phyloP scores from a whole-genome alignment of 2,329 filamentous ascomycete species.

The Pseudophaeomoniella oleicola region DNA sequence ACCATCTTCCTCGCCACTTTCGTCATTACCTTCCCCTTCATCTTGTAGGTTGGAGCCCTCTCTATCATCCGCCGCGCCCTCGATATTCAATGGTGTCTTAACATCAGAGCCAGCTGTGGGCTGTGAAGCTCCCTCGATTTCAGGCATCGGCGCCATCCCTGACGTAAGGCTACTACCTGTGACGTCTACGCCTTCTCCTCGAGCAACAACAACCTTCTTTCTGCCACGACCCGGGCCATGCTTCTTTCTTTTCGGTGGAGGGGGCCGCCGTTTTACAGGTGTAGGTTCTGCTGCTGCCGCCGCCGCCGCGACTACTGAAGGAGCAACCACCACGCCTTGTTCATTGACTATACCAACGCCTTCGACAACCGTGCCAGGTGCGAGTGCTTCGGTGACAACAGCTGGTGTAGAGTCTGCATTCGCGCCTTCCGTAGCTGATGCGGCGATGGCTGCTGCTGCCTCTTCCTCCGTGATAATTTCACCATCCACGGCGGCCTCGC shows the following conservation, averaged over 20 bases:
- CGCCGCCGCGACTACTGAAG: conserved; percentile 27
- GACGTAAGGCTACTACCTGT: conserved; percentile 24
- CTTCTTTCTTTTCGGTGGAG: conserved; percentile 65
- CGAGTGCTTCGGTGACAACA: conserved; percentile 31
- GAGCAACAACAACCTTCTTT: conserved; percentile 56
- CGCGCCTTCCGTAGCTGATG: conserved; percentile 19
- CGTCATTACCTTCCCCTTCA: conserved; percentile 26
- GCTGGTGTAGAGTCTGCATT: conserved; percentile 5
- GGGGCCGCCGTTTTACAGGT: conserved; percentile 38
- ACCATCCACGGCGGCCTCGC: conserved; percentile 54
- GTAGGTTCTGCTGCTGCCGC: conserved; percentile 26
- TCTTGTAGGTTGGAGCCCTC: conserved; percentile 23
- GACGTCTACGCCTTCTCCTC: conserved; percentile 24
- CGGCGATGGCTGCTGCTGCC: conserved; percentile 25
- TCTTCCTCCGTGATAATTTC: conserved; percentile 53
- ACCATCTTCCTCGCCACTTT: conserved; percentile 29
- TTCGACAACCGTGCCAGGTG: conserved; percentile 45
- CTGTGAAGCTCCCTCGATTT: conserved; percentile 1
- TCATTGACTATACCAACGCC: conserved; percentile 44
- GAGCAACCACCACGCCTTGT: conserved; percentile 42
- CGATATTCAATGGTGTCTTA: conserved; percentile 23
- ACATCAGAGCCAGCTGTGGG: conserved; percentile 3
- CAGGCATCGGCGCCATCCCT: conserved; percentile 12
- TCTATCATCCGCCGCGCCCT: conserved; percentile 24
- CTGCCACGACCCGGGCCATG: conserved; percentile 66